phyloP scores from a whole-genome alignment of 805 yeast genomes.

The Debaryomyces tyrocola region DNA sequence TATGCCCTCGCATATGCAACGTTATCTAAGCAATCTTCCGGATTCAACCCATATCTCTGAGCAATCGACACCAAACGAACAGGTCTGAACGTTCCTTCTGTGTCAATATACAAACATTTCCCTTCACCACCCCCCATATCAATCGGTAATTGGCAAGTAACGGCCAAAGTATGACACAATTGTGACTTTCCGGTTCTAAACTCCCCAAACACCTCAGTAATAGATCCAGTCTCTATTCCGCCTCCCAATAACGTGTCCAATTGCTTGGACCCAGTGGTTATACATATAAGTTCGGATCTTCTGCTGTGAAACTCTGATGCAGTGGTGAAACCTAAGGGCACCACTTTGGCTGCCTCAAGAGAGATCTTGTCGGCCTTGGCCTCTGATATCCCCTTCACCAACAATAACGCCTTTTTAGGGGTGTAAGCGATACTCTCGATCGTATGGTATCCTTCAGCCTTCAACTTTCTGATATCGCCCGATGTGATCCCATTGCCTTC shows the following conservation, averaged over 20 bases:
- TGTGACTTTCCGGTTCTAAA: constrained; percentile 98
- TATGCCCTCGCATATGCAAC: constrained; percentile 97
- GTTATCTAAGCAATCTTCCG: constrained; percentile 92
- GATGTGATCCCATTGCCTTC: constrained; percentile 85
- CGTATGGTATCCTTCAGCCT: constrained; percentile 83
- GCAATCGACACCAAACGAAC: constrained; percentile 87
- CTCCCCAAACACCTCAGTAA: constrained; percentile 96
- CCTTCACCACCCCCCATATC: constrained; percentile 99
- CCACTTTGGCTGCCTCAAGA: constrained; percentile 79
- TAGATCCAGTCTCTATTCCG: constrained; percentile 95
- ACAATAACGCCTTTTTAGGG: constrained; percentile 74
- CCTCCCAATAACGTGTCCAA: constrained; percentile 93
- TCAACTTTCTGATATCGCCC: constrained; percentile 74
- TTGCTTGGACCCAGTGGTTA: constrained; percentile 94
- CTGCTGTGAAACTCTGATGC: constrained; percentile 92
- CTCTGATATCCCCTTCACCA: constrained; percentile 90
- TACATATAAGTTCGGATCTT: constrained; percentile 84
- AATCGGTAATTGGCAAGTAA: constrained; percentile 92
- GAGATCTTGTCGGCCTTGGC: constrained; percentile 88
- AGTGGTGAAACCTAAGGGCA: constrained; percentile 96
- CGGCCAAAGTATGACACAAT: constrained; percentile 93
- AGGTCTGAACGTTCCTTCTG: constrained; percentile 97
- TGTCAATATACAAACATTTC: constrained; percentile 91
- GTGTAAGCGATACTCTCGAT: constrained; percentile 93
- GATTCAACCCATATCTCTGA: constrained; percentile 85